Percentiles rank a stretch among this genome's conserved stretches.
These are phyloP conservation scores for Clavariopsis aquatica DNA, from an alignment of 495 filamentous ascomycete species.

Conservation along the genomic window DNA sequence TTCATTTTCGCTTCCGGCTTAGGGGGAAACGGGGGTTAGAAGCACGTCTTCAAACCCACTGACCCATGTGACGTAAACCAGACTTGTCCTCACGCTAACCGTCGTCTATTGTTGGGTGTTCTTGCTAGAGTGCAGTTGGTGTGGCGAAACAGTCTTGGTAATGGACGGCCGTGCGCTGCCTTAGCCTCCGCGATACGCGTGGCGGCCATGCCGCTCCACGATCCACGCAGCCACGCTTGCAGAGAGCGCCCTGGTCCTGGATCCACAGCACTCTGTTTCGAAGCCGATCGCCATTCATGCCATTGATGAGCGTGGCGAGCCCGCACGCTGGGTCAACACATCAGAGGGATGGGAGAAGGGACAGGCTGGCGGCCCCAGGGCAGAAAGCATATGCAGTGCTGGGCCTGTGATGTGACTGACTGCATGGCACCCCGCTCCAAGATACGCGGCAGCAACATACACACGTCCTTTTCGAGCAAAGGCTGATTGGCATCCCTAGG, in stretches of 20 bases:
- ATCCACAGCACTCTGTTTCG: background rate
- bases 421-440: background rate
- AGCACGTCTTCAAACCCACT: no score
- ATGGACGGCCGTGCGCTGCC: background rate
- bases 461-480: background rate
- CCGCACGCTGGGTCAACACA: background rate
- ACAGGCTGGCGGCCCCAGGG: background rate
- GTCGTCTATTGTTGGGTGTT: no score
- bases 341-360: background rate
- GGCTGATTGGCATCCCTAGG: background rate
- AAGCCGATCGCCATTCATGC: background rate
- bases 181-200: slow-evolving; percentile 10
- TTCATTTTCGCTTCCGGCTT: no score
- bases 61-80: no score
- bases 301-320: background rate
- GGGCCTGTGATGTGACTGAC: background rate
- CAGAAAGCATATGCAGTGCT: background rate
- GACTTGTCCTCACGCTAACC: no score
- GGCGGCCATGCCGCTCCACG: slow-evolving; percentile 10
- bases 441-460: background rate
- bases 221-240: background rate
- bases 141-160: background rate
- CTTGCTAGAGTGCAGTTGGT: background rate
- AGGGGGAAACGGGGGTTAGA: no score
- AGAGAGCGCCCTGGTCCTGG: background rate